Evolutionary conservation across 1,284 basidiomycete species (phyloP).

Genomic region (Boletus holoroseus): DNA sequence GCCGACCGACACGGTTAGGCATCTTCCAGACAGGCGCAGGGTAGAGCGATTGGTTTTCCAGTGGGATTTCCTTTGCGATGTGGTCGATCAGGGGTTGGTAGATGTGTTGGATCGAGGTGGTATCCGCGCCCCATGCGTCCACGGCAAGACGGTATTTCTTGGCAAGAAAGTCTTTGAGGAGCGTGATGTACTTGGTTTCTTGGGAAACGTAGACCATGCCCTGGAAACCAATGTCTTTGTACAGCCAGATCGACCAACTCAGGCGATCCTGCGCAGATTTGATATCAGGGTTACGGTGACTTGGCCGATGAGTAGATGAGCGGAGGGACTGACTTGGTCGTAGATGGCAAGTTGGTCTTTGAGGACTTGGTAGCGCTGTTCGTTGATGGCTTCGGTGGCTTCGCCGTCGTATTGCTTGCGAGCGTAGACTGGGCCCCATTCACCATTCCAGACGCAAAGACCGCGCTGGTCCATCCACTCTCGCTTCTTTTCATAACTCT

Average conservation of each 20-base stretch:
- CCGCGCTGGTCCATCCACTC: conserved; percentile 62
- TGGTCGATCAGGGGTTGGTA: conserved; percentile 44
- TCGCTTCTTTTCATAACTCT: conserved; percentile 61
- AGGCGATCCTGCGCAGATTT: conserved; percentile 47
- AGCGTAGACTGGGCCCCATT: conserved; percentile 69
- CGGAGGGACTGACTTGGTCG: conserved; percentile 41
- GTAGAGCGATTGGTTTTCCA: conserved; percentile 43
- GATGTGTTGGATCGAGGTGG: conserved; percentile 41
- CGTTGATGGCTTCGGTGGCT: conserved; percentile 59
- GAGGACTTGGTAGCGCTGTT: conserved; percentile 59
- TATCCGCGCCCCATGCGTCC: conserved; percentile 63
- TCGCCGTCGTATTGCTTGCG: conserved; percentile 53
- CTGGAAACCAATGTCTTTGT: conserved; percentile 83
- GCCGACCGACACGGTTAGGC: conserved; percentile 40
- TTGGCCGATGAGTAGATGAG: neutral
- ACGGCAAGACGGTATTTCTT: conserved; percentile 60
- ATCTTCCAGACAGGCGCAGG: conserved; percentile 50
- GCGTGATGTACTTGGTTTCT: conserved; percentile 64
- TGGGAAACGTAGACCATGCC: conserved; percentile 71
- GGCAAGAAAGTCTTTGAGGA: conserved; percentile 56
- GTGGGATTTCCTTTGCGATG: conserved; percentile 38
- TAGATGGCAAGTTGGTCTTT: conserved; percentile 73
- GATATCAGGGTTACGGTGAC: neutral
- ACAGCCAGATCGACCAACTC: conserved; percentile 82
- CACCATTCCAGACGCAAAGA: conserved; percentile 72